Evolutionary conservation across 768 basidiomycete genomes (phyloP).

Genomic region (Boletus pseudo-olivaceus): DNA sequence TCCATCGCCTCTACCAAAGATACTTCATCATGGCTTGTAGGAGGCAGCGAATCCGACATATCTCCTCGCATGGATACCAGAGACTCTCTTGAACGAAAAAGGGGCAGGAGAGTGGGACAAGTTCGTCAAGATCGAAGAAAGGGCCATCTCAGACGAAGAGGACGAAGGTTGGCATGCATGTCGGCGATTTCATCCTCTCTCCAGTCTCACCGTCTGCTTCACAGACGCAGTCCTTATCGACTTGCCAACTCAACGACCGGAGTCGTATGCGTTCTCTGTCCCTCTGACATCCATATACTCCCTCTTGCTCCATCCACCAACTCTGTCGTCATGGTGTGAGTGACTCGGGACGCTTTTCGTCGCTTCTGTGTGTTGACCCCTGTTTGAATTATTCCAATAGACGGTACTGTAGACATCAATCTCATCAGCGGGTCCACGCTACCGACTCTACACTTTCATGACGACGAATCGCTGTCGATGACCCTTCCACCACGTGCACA

Average conservation of each 20-base stretch:
- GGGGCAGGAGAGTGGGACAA: slow-evolving; percentile 87
- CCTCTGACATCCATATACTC: slow-evolving; percentile 88
- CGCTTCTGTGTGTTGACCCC: background rate
- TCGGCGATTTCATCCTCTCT: background rate
- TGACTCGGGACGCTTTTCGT: slow-evolving; percentile 14
- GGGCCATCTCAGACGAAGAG: slow-evolving; percentile 52
- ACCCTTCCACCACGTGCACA: slow-evolving; percentile 42
- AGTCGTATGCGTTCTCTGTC: slow-evolving; percentile 95
- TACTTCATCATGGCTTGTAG: slow-evolving; percentile 35
- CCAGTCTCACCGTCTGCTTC: slow-evolving; percentile 6
- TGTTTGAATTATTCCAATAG: slow-evolving; percentile 35
- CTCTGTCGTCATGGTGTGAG: slow-evolving; percentile 81
- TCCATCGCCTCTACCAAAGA: slow-evolving; percentile 4
- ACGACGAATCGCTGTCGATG: slow-evolving; percentile 89
- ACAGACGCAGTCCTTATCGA: slow-evolving; percentile 83
- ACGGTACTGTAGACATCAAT: slow-evolving; percentile 87
- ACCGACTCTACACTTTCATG: slow-evolving; percentile 92
- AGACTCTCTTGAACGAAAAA: slow-evolving; percentile 76
- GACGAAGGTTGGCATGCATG: slow-evolving; percentile 56
- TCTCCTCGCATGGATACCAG: slow-evolving; percentile 92
- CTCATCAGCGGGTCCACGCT: slow-evolving; percentile 82
- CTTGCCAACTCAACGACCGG: slow-evolving; percentile 75
- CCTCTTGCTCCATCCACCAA: slow-evolving; percentile 79
- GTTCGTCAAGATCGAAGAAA: slow-evolving; percentile 81
- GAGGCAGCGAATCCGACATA: slow-evolving; percentile 74